Conservation (phyloP, 768 basidiomycete species). For the Omphalotus guepiniiformis region DNA sequence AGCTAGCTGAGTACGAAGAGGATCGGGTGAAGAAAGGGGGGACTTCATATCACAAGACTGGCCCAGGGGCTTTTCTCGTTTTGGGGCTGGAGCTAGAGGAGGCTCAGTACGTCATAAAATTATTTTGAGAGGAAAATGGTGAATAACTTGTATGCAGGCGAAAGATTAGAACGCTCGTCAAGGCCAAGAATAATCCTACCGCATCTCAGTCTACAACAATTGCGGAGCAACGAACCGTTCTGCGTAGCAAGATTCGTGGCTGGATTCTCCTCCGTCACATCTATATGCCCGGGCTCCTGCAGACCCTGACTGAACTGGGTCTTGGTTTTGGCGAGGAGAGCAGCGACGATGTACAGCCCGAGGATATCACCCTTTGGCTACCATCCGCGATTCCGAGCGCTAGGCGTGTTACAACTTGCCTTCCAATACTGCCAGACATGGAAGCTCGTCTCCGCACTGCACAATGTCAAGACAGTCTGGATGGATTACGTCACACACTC, state of each 20-base stretch:
- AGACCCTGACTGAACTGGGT: neutral
- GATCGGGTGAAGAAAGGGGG: neutral
- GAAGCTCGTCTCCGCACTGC: neutral
- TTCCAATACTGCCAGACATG: neutral
- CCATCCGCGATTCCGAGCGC: neutral
- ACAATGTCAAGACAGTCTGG: neutral
- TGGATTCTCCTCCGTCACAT: neutral
- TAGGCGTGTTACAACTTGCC: neutral
- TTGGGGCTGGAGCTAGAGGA: constrained; percentile 17
- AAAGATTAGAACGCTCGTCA: neutral
- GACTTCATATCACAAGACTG: constrained; percentile 10
- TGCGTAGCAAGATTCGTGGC: neutral
- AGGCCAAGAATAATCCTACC: neutral
- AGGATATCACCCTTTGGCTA: neutral
- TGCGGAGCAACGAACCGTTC: neutral
- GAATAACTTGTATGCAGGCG: neutral
- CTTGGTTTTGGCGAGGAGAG: neutral
- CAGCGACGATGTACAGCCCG: neutral
- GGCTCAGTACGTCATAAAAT: constrained; percentile 13
- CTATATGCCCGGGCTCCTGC: neutral
- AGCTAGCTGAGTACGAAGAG: constrained; percentile 2
- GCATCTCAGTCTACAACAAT: neutral
- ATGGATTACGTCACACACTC: neutral
- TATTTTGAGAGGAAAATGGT: neutral
- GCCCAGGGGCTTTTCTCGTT: constrained; percentile 11